Percentiles rank a stretch among this genome's conserved stretches.
These are phyloP conservation scores for Ceratobasidium sp. DNA, from an alignment of 1,284 basidiomycete genomes.

Conservation along the genomic window DNA sequence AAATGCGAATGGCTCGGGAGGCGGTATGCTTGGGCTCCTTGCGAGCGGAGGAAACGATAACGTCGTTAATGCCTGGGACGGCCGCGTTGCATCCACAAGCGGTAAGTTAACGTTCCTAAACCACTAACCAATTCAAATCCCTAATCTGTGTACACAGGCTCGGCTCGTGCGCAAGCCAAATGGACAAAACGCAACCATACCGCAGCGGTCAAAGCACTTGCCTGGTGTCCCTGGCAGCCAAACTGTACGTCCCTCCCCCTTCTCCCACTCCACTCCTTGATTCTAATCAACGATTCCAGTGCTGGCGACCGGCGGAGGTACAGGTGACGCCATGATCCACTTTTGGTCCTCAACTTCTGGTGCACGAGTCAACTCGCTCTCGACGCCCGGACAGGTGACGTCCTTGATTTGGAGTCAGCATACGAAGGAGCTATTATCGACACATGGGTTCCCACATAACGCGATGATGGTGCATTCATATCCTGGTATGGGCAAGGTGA, in stretches of 20 bases:
- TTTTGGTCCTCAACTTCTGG: conserved; percentile 94
- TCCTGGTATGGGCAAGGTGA: conserved; percentile 67
- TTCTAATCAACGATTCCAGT: no score
- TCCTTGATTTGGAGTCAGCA: conserved; percentile 91
- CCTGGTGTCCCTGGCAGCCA: conserved; percentile 98
- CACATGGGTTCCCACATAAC: conserved; percentile 91
- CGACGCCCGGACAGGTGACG: conserved; percentile 92
- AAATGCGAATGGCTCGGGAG: conserved; percentile 67
- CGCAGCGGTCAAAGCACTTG: conserved; percentile 95
- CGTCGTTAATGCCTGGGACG: conserved; percentile 97
- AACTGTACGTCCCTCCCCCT: conserved; percentile 57
- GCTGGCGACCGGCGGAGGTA: conserved; percentile 94
- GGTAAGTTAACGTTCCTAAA: conserved; percentile 49
- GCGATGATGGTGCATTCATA: conserved; percentile 63
- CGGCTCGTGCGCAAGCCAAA: conserved; percentile 72
- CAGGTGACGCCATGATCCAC: conserved; percentile 93
- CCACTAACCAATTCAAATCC: conserved; percentile 44
- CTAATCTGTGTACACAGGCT: conserved; percentile 46
- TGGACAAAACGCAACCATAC: conserved; percentile 96
- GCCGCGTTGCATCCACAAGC: conserved; percentile 64
- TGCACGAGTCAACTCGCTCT: conserved; percentile 85
- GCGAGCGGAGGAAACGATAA: conserved; percentile 97
- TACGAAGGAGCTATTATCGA: conserved; percentile 91
- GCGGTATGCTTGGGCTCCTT: conserved; percentile 83
- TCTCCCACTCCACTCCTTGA: conserved; percentile 47